Evolutionary conservation across 805 yeast species (phyloP), one percentile per base, ranked within the genome.

Genomic region (Candida suzukii): DNA sequence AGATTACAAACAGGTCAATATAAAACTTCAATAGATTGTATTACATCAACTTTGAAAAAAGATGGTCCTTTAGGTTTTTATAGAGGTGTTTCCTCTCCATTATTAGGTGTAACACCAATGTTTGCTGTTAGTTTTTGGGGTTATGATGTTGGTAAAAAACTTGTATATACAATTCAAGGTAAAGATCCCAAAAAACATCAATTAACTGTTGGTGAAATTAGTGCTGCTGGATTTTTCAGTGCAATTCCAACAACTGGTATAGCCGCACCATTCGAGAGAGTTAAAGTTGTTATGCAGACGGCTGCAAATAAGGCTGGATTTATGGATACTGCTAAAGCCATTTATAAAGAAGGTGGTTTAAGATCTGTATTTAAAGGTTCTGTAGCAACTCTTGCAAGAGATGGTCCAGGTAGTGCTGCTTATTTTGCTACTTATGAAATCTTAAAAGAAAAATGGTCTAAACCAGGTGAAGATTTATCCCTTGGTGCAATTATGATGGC

Each of bases 101-200:
- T 91, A 40, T 58, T 86, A n/a, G 99, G 99, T 20, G 97, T 91
- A 19, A 93, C 98, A 0, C 99, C 99, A 24, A 93, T 91, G 86
- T 93, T 93, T 69, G 98, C 98, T 2, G 93, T 93, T 20, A 84
- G 95, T 2, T 91, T 91, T 68, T 91, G 99, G 98, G 98, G 98
- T 56, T 91, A 93, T 63, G 97, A 88, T 57, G 70, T 87, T 40
- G 98, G 98, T 47, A 88, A 88, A 66, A 78, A 77, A 47, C 44
- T 91, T 3, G 95, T 90, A 3, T 52, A 74, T 1, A 49, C 61
- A 3, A 63, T 54, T 42, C 59, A 68, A 3, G 71, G 71, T 7
- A 53, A 57, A 10, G 50, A 59, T 8, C 49, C 57, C 4, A 63
- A 67, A 25, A 52, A 61, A 16, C 58, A 63, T 1, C 39, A 38